Percentiles rank a stretch among this genome's conserved stretches.
Evolutionary conservation across 208 protist genomes (phyloP).

Genomic region (Porcisia hertigi): DNA sequence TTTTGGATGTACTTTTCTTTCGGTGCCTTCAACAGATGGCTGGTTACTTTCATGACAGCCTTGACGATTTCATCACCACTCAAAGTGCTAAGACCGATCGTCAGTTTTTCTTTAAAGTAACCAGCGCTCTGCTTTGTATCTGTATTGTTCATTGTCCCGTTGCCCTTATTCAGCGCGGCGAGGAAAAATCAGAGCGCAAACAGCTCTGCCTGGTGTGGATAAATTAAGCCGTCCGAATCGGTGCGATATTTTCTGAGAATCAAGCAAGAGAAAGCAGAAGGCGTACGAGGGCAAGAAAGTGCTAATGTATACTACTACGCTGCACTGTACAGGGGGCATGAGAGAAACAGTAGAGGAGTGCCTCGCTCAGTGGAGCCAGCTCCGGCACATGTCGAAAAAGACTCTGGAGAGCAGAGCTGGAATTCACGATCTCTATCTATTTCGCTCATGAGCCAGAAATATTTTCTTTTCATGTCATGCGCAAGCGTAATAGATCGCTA

Average conservation of each 20-base stretch:
- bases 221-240: neutral
- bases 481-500: neutral
- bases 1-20: conserved; percentile 88
- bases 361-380: too few relatives aligned
- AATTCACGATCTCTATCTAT: neutral
- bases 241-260: neutral
- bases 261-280: neutral
- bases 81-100: conserved; percentile 60
- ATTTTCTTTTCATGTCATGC: neutral
- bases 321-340: too few relatives aligned
- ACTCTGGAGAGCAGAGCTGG: neutral
- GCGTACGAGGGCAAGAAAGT: too few relatives aligned
- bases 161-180: neutral
- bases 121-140: conserved; percentile 74
- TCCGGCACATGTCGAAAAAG: neutral
- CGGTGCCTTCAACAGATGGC: conserved; percentile 81
- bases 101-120: conserved; percentile 85
- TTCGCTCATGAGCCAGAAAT: neutral
- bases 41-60: conserved; percentile 84
- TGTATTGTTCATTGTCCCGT: conserved; percentile 35
- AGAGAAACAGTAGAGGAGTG: neutral
- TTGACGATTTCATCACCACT: conserved; percentile 72
- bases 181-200: neutral
- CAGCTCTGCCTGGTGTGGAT: neutral
- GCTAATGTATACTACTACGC: neutral